Percentiles rank a stretch among this genome's conserved stretches.
Conservation (phyloP, 768 basidiomycete species). For the Rhizopogon rudus region DNA sequence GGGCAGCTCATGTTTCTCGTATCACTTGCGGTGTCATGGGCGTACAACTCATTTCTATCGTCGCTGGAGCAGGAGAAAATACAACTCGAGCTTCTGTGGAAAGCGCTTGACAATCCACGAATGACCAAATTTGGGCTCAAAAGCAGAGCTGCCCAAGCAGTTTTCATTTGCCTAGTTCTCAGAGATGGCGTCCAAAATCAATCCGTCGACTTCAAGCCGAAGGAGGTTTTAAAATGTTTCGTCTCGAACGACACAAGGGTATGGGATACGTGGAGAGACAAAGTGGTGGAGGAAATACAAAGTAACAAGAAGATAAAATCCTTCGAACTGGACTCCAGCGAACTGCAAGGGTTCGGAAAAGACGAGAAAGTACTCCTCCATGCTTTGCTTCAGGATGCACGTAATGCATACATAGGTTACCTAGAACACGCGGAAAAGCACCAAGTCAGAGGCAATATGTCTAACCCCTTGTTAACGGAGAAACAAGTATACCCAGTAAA, state of each 20-base stretch:
- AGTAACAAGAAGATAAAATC: slow-evolving; percentile 4
- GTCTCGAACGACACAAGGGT: slow-evolving; percentile 24
- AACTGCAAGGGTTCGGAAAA: not conserved
- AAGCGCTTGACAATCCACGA: slow-evolving; percentile 8
- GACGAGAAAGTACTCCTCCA: not conserved
- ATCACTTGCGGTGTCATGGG: slow-evolving; percentile 29
- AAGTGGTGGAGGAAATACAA: slow-evolving; percentile 15
- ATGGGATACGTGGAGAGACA: slow-evolving; percentile 23
- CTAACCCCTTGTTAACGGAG: not conserved
- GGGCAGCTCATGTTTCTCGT: slow-evolving; percentile 31
- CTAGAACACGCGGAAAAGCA: not conserved
- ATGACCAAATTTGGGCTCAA: slow-evolving; percentile 16
- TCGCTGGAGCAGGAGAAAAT: slow-evolving; percentile 32
- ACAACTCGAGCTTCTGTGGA: slow-evolving; percentile 15
- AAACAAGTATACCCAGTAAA: not conserved
- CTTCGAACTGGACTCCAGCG: not conserved
- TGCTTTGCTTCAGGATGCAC: not conserved
- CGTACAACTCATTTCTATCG: slow-evolving; percentile 30
- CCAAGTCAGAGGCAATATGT: not conserved
- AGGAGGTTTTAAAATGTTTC: slow-evolving; percentile 8
- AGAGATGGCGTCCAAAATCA: slow-evolving; percentile 6
- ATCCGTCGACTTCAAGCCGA: slow-evolving; percentile 2
- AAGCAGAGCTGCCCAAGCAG: slow-evolving; percentile 7
- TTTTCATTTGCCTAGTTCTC: slow-evolving; percentile 20
- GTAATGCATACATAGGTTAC: not conserved